Percentiles rank a stretch among this genome's conserved stretches.
Conservation (phyloP, 1,284 basidiomycete genomes). For the Flammula alnicola region DNA sequence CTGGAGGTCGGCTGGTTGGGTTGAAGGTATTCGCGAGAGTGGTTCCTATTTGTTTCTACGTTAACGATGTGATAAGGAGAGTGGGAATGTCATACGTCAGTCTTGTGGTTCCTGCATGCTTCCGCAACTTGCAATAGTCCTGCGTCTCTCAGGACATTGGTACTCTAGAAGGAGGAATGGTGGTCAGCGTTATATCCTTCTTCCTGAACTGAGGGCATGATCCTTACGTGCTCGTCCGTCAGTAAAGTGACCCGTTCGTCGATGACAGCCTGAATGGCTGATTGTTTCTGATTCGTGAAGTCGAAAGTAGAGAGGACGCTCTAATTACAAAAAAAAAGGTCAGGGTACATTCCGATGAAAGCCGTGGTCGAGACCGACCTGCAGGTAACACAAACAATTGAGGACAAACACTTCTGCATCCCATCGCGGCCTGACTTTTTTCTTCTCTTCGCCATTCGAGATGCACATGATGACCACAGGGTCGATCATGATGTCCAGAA, state of each 20-base stretch:
- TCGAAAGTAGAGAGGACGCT: slow-evolving; percentile 72
- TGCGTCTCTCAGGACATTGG: slow-evolving; percentile 72
- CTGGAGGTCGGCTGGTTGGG: slow-evolving; percentile 60
- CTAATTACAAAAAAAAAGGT: slow-evolving; percentile 39
- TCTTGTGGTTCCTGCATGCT: slow-evolving; percentile 57
- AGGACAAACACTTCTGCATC: slow-evolving; percentile 82
- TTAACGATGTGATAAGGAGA: neutral
- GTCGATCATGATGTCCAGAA: slow-evolving; percentile 83
- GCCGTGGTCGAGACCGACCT: slow-evolving; percentile 48
- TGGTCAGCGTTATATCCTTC: neutral
- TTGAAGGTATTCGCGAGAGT: slow-evolving; percentile 64
- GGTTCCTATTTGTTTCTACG: slow-evolving; percentile 56
- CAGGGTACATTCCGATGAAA: slow-evolving; percentile 2
- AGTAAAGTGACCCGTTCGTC: slow-evolving; percentile 67
- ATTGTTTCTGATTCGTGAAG: slow-evolving; percentile 72
- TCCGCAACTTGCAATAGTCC: slow-evolving; percentile 72
- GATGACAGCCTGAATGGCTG: slow-evolving; percentile 63
- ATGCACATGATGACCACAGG: slow-evolving; percentile 82
- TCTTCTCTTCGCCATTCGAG: slow-evolving; percentile 71
- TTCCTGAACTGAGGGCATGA: slow-evolving; percentile 2
- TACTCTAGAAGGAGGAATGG: slow-evolving; percentile 53
- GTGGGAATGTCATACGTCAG: slow-evolving; percentile 49
- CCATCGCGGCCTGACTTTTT: slow-evolving; percentile 61
- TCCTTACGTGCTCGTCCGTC: slow-evolving; percentile 81
- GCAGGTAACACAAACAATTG: slow-evolving; percentile 83